Evolutionary conservation across 192 early-diverging fungal species (phyloP).

Genomic region (Allomyces javanicus): DNA sequence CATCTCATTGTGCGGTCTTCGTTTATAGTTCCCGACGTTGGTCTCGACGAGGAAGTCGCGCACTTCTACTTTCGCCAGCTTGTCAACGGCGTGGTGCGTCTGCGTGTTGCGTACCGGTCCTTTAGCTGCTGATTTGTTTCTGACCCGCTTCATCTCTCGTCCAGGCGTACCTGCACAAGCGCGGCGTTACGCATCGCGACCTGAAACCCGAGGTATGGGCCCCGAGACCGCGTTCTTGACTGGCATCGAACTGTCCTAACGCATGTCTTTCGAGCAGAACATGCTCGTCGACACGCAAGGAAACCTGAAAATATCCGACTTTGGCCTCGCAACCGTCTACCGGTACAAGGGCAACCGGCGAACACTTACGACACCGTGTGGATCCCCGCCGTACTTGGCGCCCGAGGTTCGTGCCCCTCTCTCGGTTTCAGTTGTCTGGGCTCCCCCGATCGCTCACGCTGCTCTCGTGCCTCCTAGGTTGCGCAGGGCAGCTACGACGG

Average conservation of each 20-base stretch:
- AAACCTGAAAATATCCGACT: slow-evolving; percentile 51
- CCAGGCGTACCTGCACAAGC: slow-evolving; percentile 25
- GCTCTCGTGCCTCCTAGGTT: slow-evolving; percentile 14
- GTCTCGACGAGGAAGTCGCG: slow-evolving; percentile 45
- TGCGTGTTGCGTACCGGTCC: background rate
- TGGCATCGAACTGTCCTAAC: background rate
- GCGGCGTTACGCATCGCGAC: slow-evolving; percentile 46
- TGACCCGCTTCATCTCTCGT: background rate
- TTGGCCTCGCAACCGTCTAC: slow-evolving; percentile 52
- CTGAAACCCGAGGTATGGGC: slow-evolving; percentile 46
- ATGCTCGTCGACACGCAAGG: slow-evolving; percentile 26
- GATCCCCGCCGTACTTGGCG: slow-evolving; percentile 50
- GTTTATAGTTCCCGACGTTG: slow-evolving; percentile 35
- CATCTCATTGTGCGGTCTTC: background rate
- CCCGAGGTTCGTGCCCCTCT: slow-evolving; percentile 17
- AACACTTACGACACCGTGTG: slow-evolving; percentile 44
- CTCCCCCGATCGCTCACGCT: background rate
- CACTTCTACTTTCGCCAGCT: slow-evolving; percentile 54
- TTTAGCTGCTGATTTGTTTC: background rate
- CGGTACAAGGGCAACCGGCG: slow-evolving; percentile 26
- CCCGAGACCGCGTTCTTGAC: background rate
- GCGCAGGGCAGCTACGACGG: slow-evolving; percentile 33
- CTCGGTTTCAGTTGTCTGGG: background rate
- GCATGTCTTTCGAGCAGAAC: slow-evolving; percentile 10
- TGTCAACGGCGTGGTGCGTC: slow-evolving; percentile 36